A percentile compares a stretch with the other conserved stretches of the same genome.
phyloP scores from a whole-genome alignment of 768 basidiomycete species.

The Calocybe gangraenosa region DNA sequence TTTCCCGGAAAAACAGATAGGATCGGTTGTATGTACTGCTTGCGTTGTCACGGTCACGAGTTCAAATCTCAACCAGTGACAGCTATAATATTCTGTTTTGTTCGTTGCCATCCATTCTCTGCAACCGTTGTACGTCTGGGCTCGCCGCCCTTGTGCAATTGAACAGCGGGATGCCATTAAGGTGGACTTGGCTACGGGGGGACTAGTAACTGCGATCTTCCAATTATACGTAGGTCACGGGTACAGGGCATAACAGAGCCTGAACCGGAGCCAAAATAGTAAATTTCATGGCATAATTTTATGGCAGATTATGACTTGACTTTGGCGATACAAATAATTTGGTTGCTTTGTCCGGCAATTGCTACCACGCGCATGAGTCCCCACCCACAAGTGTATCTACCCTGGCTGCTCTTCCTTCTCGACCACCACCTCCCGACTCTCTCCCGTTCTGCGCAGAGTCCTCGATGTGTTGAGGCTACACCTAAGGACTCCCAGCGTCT shows the following conservation, averaged over 20 bases:
- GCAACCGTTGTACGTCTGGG: slow-evolving; percentile 15
- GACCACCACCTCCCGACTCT: slow-evolving; percentile 22
- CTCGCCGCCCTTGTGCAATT: slow-evolving; percentile 12
- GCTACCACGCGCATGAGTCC: slow-evolving; percentile 20
- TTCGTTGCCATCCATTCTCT: slow-evolving; percentile 15
- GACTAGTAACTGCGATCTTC: slow-evolving; percentile 1
- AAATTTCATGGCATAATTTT: too few species aligned
- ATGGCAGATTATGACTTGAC: slow-evolving; percentile 11
- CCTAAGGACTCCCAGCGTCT: slow-evolving; percentile 30
- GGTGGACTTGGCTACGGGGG: slow-evolving; percentile 14
- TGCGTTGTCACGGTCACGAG: slow-evolving; percentile 6
- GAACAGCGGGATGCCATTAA: slow-evolving; percentile 3
- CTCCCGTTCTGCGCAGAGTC: slow-evolving; percentile 19
- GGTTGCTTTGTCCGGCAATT: slow-evolving; percentile 16
- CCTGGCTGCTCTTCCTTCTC: slow-evolving; percentile 15
- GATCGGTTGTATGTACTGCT: neutral
- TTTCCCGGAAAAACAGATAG: slow-evolving; percentile 6
- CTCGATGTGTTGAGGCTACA: slow-evolving; percentile 42
- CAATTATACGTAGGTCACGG: slow-evolving; percentile 7
- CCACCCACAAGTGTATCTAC: slow-evolving; percentile 16
- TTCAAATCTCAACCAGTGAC: slow-evolving; percentile 1
- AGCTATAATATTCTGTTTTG: slow-evolving; percentile 6
- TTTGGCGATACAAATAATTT: slow-evolving; percentile 16
- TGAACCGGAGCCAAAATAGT: slow-evolving; percentile 2
- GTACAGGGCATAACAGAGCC: slow-evolving; percentile 1